These are phyloP conservation scores for Bimuria novae-zelandiae DNA, from an alignment of 2,329 filamentous ascomycete genomes.

Conservation along the genomic window DNA sequence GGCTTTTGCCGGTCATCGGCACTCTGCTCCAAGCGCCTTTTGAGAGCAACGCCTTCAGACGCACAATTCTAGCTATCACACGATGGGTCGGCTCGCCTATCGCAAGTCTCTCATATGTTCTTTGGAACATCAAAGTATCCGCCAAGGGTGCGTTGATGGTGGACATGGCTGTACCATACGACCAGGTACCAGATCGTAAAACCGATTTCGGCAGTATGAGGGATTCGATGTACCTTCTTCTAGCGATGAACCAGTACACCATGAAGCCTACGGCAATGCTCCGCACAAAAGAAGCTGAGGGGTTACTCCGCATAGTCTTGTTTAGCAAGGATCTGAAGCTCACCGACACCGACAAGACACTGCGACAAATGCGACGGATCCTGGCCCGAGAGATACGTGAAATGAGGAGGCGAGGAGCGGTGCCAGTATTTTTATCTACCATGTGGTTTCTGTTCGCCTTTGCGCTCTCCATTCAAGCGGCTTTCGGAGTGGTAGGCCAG, in stretches of 20 bases:
- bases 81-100: constrained; percentile 48
- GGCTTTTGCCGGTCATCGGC: constrained; percentile 47
- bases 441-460: constrained; percentile 51
- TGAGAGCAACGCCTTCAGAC: constrained; percentile 45
- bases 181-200: constrained; percentile 29
- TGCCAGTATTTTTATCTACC: constrained; percentile 49
- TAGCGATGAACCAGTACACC: constrained; percentile 53
- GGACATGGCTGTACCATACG: constrained; percentile 44
- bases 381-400: constrained; percentile 49
- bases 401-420: constrained; percentile 47
- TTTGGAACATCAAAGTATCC: constrained; percentile 49
- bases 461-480: constrained; percentile 43
- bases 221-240: constrained; percentile 52
- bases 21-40: constrained; percentile 49
- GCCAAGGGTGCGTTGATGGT: constrained; percentile 48
- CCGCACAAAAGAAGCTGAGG: constrained; percentile 42
- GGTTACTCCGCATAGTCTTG: constrained; percentile 46
- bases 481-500: constrained; percentile 44
- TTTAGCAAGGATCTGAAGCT: constrained; percentile 47
- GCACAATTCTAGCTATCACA: constrained; percentile 43
- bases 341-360: constrained; percentile 28
- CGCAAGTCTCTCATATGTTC: constrained; percentile 42
- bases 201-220: constrained; percentile 46
- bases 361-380: constrained; percentile 41
- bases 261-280: constrained; percentile 35